Evolutionary conservation across 2,329 filamentous ascomycete genomes (phyloP), one percentile per base, ranked within the genome.

Genomic region (Colletotrichum phormii): DNA sequence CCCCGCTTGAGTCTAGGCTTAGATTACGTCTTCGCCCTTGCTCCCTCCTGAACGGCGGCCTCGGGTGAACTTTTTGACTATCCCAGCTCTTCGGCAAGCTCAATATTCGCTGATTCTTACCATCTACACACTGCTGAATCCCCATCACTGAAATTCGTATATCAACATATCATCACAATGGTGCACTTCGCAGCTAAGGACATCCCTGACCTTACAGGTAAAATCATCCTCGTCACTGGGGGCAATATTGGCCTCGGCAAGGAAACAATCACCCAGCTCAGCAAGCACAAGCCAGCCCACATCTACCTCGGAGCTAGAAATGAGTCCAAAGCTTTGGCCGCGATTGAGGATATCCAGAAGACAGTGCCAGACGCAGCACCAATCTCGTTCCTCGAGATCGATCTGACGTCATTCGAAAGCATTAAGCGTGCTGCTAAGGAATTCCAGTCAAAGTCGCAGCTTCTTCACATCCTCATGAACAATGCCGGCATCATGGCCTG

Each of bases 401-500:
- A 88, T 75, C 82, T 89, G 29, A 69, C 81, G 1, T 86, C 83
- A 7, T 79, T 88, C 12, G 78, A 78, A 7, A 86, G 83, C 7
- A 79, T 89, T 72, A 81, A 83, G 58, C 63, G 77, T 5, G 85
- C 86, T 1, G 85, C 84, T 1, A 73, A 79, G 0, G 75, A 75
- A 0, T 83, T 89, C 72, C 60, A 78, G 0, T 67, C 78, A 2
- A 75, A 81, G 24, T 78, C 79, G 26, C 71, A 77, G 13, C 78
- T 79, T 5, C 77, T 88, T 0, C 85, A 88, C 72, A 81, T 87
- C 51, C 78, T 88, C 9, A 80, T 88, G 55, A 81, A 83, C 61
- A 87, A 87, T 68, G 86, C 86, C 0, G 86, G 86, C 1, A 81
- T 86, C 68, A 83, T 87, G 79, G 82, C 80, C 2, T 66, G 76